Evolutionary conservation across 495 filamentous ascomycete species (phyloP).

Genomic region (Xylaria venustula): DNA sequence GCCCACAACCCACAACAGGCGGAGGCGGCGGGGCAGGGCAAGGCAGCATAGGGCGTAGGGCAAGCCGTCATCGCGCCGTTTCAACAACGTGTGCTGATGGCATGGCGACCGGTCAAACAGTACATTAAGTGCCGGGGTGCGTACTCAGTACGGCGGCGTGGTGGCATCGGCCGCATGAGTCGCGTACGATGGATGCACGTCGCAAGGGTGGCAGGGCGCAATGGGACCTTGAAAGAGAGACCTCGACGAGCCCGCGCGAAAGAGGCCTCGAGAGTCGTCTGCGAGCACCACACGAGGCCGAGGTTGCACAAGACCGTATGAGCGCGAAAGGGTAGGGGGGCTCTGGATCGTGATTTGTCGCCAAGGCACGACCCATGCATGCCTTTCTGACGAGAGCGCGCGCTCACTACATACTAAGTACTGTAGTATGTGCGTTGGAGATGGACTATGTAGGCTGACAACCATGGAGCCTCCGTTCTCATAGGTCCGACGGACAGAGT

Average conservation of each 20-base stretch:
- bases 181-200: not conserved
- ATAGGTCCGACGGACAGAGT: not conserved
- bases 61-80: not conserved
- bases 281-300: conserved; percentile 12
- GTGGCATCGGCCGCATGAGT: not conserved
- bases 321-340: conserved; percentile 4
- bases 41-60: conserved; percentile 1
- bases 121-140: conserved; percentile 4
- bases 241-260: not conserved
- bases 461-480: conserved; percentile 4
- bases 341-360: conserved; percentile 4
- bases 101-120: conserved; percentile 4
- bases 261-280: no score
- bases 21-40: not conserved
- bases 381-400: conserved; percentile 3
- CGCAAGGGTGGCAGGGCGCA: conserved; percentile 4
- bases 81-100: conserved; percentile 1
- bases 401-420: not conserved
- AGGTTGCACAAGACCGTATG: conserved; percentile 15
- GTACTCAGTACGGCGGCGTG: not conserved
- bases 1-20: no score
- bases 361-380: not conserved
- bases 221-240: conserved; percentile 13
- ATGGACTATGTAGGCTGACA: conserved; percentile 19
- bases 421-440: no score